phyloP scores from a whole-genome alignment of 2,329 filamentous ascomycete genomes.

The Colletotrichum zoysiae region DNA sequence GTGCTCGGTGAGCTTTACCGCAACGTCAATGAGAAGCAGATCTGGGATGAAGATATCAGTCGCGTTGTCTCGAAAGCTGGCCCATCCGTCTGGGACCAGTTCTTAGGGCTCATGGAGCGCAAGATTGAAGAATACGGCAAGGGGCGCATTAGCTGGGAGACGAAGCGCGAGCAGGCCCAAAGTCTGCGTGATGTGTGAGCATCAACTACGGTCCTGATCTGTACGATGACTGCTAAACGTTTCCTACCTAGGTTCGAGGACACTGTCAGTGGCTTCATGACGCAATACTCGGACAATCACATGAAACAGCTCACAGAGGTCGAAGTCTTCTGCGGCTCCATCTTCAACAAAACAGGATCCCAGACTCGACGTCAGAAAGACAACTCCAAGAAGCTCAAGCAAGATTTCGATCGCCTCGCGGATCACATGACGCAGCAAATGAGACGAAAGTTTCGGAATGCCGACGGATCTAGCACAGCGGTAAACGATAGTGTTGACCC shows the following conservation, averaged over 20 bases:
- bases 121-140: conserved; percentile 48
- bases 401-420: conserved; percentile 63
- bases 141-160: conserved; percentile 50
- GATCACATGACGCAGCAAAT: conserved; percentile 56
- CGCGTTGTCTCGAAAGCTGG: conserved; percentile 46
- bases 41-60: conserved; percentile 67
- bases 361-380: conserved; percentile 66
- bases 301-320: conserved; percentile 60
- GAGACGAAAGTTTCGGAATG: conserved; percentile 39
- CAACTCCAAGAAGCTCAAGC: conserved; percentile 63
- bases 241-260: conserved; percentile 60
- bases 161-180: conserved; percentile 54
- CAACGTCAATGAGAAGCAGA: conserved; percentile 77
- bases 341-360: conserved; percentile 63
- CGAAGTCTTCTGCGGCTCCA: conserved; percentile 68
- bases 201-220: background rate
- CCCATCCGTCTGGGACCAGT: conserved; percentile 58
- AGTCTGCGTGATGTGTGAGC: conserved; percentile 62
- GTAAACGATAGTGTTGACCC: conserved; percentile 43
- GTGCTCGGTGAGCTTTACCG: conserved; percentile 79
- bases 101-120: conserved; percentile 50
- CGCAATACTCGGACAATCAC: conserved; percentile 60
- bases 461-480: background rate
- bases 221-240: background rate
- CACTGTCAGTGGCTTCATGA: conserved; percentile 55